These are phyloP conservation scores for Pulveroboletus sp. DNA, from an alignment of 768 basidiomycete genomes.

Conservation along the genomic window DNA sequence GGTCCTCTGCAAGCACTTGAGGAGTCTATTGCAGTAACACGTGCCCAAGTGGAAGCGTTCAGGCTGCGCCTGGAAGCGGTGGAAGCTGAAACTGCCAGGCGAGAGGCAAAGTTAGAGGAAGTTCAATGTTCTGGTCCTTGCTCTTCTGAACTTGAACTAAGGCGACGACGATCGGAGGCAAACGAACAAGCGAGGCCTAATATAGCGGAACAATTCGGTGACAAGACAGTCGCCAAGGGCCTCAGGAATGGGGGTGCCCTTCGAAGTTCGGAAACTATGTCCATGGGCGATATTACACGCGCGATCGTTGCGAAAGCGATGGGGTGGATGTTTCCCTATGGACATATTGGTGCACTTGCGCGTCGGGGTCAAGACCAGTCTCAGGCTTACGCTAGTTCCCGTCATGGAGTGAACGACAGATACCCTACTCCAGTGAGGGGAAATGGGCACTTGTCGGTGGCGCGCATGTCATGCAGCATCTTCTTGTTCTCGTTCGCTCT, in stretches of 20 bases:
- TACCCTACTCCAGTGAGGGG: conserved; percentile 5
- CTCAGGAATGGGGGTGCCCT: neutral
- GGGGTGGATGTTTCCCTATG: conserved; percentile 24
- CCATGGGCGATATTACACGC: conserved; percentile 10
- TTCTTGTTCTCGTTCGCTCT: conserved; percentile 26
- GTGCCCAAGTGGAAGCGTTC: conserved; percentile 22
- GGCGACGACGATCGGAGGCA: conserved; percentile 1
- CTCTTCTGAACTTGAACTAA: neutral
- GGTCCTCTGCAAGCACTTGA: conserved; percentile 16
- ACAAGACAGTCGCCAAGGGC: neutral
- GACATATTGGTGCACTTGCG: neutral
- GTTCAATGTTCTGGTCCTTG: neutral
- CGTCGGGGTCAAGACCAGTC: neutral
- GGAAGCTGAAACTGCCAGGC: conserved; percentile 19
- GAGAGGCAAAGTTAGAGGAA: conserved; percentile 6
- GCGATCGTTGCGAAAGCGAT: conserved; percentile 14
- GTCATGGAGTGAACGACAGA: neutral
- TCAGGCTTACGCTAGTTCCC: neutral
- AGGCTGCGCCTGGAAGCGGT: conserved; percentile 25
- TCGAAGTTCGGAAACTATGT: conserved; percentile 4
- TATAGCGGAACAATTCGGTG: neutral
- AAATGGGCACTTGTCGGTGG: neutral
- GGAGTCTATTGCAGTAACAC: conserved; percentile 22
- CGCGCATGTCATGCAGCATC: conserved; percentile 20
- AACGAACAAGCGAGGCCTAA: neutral